phyloP scores from a whole-genome alignment of 2,329 filamentous ascomycete species.

The Xylogone sp. region DNA sequence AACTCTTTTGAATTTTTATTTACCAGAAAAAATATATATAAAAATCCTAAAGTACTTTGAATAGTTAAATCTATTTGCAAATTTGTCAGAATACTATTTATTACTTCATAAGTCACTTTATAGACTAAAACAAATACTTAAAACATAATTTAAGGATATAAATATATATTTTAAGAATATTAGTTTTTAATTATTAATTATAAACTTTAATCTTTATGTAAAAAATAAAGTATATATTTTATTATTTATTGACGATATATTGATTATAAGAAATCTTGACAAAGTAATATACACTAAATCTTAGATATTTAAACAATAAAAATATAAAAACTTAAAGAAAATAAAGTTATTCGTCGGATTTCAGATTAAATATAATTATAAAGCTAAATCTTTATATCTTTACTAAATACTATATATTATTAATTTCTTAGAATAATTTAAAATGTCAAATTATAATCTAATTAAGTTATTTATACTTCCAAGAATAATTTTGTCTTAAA shows the following conservation, averaged over 20 bases:
- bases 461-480: background rate
- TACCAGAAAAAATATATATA: slow-evolving; percentile 1
- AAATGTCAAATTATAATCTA: background rate
- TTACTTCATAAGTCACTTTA: background rate
- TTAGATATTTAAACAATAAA: background rate
- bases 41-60: background rate
- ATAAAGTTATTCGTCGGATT: background rate
- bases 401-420: background rate
- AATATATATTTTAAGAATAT: background rate
- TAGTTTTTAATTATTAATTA: background rate
- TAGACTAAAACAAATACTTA: background rate
- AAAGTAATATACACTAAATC: background rate
- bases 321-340: background rate
- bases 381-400: background rate
- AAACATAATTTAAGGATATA: background rate
- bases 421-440: background rate
- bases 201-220: background rate
- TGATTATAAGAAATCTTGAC: background rate
- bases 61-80: background rate
- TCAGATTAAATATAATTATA: background rate
- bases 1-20: background rate
- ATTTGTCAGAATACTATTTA: background rate
- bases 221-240: background rate
- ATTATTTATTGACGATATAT: background rate
- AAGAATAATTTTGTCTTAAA: background rate